Evolutionary conservation across 1,139 yeast genomes (phyloP).

Genomic region (Sporopachydermia cereana): DNA sequence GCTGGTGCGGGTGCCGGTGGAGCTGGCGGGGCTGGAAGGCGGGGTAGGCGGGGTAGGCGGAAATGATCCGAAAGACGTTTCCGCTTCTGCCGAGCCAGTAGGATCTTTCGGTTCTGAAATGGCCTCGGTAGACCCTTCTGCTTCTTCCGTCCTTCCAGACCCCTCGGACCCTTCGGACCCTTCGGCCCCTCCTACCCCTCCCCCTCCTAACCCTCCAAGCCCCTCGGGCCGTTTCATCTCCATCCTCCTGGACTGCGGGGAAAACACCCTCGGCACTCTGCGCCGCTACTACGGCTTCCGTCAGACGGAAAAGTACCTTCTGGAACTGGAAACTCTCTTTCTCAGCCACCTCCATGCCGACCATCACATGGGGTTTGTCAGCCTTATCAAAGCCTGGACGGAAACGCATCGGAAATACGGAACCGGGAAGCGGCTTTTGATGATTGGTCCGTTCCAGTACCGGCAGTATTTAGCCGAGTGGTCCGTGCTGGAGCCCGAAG

Average conservation of each 20-base stretch:
- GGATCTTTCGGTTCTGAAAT: constrained; percentile 10
- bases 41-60: no score
- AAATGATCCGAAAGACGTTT: no score
- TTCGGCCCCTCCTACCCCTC: no score
- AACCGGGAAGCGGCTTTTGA: constrained; percentile 27
- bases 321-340: constrained; percentile 53
- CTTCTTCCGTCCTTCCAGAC: constrained; percentile 9
- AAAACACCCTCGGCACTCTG: constrained; percentile 72
- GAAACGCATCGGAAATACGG: constrained; percentile 20
- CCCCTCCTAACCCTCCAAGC: constrained; percentile 20
- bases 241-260: constrained; percentile 81
- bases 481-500: constrained; percentile 40
- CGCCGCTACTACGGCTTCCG: constrained; percentile 47
- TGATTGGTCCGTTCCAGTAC: constrained; percentile 72
- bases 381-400: constrained; percentile 63
- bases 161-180: background rate
- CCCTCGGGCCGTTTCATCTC: constrained; percentile 26
- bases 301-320: constrained; percentile 29
- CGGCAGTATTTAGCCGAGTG: constrained; percentile 61
- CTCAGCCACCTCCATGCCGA: constrained; percentile 95
- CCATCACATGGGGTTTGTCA: constrained; percentile 79
- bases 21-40: background rate
- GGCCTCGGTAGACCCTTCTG: constrained; percentile 9
- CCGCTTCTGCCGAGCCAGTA: no score
- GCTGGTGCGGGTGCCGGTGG: constrained; percentile 51